phyloP scores from a whole-genome alignment of 371 early-diverging fungal species.

The Mucor indicus region DNA sequence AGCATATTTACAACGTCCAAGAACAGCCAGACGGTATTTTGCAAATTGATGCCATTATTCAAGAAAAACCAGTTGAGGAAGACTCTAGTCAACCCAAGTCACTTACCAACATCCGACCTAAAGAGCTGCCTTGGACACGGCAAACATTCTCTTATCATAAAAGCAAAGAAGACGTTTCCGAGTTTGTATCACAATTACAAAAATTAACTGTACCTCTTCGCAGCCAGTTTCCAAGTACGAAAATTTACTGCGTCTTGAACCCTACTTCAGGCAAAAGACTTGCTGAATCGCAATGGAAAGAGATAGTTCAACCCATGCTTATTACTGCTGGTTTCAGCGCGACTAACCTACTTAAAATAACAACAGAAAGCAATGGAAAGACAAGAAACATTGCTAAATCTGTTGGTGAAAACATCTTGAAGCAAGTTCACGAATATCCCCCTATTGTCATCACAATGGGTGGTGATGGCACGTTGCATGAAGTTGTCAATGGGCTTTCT shows the following conservation, averaged over 20 bases:
- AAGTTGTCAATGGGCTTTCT: slow-evolving; percentile 41
- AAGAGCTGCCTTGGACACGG: slow-evolving; percentile 2
- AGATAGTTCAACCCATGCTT: slow-evolving; percentile 25
- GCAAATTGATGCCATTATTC: background rate
- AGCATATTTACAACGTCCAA: too few relatives aligned
- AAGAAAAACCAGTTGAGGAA: background rate
- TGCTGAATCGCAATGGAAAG: slow-evolving; percentile 9
- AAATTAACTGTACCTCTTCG: background rate
- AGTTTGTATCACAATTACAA: slow-evolving; percentile 1
- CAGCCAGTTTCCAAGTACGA: background rate
- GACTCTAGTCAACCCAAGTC: background rate
- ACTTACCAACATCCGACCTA: slow-evolving; percentile 8
- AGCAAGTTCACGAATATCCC: background rate
- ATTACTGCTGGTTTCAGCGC: slow-evolving; percentile 9
- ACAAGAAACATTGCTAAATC: slow-evolving; percentile 8
- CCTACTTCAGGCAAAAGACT: slow-evolving; percentile 18
- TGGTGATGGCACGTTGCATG: slow-evolving; percentile 50
- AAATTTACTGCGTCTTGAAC: slow-evolving; percentile 16
- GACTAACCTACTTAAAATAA: background rate
- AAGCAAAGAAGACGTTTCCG: background rate
- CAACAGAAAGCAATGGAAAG: slow-evolving; percentile 7
- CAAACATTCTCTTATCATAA: slow-evolving; percentile 3
- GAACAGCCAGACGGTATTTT: too few relatives aligned
- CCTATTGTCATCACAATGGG: slow-evolving; percentile 36
- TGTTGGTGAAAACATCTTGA: background rate